Conservation (phyloP, 805 yeast genomes). For the Scheffersomyces stipitis region DNA sequence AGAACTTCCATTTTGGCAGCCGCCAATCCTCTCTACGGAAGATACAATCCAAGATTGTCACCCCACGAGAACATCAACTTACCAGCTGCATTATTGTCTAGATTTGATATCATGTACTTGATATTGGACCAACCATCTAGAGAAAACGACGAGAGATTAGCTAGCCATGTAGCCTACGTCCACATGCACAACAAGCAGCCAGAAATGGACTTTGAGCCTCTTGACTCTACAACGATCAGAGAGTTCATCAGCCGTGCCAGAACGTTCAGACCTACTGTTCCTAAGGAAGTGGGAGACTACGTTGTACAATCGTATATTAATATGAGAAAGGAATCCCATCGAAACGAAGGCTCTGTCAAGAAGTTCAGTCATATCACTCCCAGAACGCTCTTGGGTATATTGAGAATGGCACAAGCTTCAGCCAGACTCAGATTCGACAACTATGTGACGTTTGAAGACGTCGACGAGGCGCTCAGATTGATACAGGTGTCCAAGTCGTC, state of each 20-base stretch:
- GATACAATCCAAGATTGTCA: slow-evolving; percentile 85
- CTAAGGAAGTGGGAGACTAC: slow-evolving; percentile 80
- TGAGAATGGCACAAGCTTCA: slow-evolving; percentile 91
- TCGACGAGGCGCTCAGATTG: slow-evolving; percentile 92
- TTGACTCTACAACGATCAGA: slow-evolving; percentile 77
- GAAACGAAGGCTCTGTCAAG: slow-evolving; percentile 69
- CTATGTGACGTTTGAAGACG: slow-evolving; percentile 72
- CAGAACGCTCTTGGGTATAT: slow-evolving; percentile 85
- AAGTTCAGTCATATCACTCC: slow-evolving; percentile 94
- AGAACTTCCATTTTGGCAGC: slow-evolving; percentile 95
- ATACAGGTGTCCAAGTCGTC: slow-evolving; percentile 86
- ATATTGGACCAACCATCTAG: slow-evolving; percentile 80
- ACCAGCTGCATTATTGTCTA: slow-evolving; percentile 93
- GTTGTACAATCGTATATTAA: slow-evolving; percentile 84
- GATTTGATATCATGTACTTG: slow-evolving; percentile 88
- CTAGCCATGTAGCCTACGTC: slow-evolving; percentile 91
- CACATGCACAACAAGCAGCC: slow-evolving; percentile 94
- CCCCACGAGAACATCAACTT: slow-evolving; percentile 94
- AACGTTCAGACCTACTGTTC: slow-evolving; percentile 78
- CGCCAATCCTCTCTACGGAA: slow-evolving; percentile 95
- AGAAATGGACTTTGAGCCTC: slow-evolving; percentile 66
- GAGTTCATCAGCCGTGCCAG: slow-evolving; percentile 88
- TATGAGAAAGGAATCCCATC: slow-evolving; percentile 87
- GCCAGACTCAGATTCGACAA: slow-evolving; percentile 85
- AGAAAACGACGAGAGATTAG: slow-evolving; percentile 81